Percentiles rank a stretch among this genome's conserved stretches.
These are phyloP conservation scores for Heimioporus punctisporus DNA, from an alignment of 1,284 basidiomycete genomes.

Conservation along the genomic window DNA sequence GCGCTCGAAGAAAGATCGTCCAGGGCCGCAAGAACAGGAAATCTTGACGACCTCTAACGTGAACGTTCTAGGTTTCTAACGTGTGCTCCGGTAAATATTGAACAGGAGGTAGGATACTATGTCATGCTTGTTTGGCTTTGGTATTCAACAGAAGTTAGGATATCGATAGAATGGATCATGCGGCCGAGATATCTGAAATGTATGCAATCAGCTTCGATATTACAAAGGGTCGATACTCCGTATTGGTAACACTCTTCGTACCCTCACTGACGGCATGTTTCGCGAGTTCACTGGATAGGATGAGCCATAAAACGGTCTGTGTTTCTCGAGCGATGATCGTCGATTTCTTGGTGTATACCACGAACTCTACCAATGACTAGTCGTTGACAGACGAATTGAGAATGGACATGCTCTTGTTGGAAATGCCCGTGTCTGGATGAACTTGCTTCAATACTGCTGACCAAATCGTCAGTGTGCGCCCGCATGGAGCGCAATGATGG, in stretches of 20 bases:
- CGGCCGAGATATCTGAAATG: no score
- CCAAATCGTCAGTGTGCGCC: conserved; percentile 40
- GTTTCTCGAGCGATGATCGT: conserved; percentile 85
- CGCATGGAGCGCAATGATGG: conserved; percentile 33
- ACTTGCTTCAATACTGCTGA: conserved; percentile 70
- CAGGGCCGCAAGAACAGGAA: no score
- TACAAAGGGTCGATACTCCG: no score
- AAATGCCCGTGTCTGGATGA: conserved; percentile 82
- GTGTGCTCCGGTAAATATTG: no score
- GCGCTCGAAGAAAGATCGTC: no score
- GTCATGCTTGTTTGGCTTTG: no score
- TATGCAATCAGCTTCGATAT: no score
- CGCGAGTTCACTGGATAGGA: conserved; percentile 72
- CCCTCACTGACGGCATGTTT: conserved; percentile 80
- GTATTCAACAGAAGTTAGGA: no score
- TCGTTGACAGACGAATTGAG: conserved; percentile 78
- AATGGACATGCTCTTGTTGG: conserved; percentile 84
- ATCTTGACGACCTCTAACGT: no score
- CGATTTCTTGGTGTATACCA: conserved; percentile 80
- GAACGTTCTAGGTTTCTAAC: no score
- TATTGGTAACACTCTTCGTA: conserved; percentile 56
- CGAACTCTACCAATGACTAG: conserved; percentile 51
- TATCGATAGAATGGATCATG: no score
- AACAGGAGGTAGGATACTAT: no score
- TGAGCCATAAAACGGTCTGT: conserved; percentile 78